Percentiles rank a stretch among this genome's conserved stretches.
Conservation (phyloP, 106 monocot genomes). For the Allium fistulosum region DNA sequence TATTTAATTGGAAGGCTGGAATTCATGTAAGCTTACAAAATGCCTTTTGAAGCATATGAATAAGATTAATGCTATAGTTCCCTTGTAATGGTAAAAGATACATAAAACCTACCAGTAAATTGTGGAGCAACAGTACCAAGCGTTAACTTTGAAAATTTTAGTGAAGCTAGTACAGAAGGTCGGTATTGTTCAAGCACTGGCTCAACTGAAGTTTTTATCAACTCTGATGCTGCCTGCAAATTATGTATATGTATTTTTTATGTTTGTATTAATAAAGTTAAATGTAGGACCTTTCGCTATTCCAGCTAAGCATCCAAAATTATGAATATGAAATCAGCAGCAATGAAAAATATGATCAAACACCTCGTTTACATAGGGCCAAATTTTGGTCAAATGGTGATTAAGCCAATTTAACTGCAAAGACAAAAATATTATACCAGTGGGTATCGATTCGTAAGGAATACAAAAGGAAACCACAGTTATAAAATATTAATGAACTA, state of each 20-base stretch:
- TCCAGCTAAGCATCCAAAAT: too few species aligned
- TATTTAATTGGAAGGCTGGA: too few species aligned
- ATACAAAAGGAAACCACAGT: background rate
- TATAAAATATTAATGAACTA: background rate
- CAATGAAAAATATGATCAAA: background rate
- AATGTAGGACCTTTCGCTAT: background rate
- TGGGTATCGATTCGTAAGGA: background rate
- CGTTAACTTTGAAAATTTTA: slow-evolving; percentile 92
- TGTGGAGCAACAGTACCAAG: slow-evolving; percentile 96
- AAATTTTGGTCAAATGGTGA: slow-evolving; percentile 69
- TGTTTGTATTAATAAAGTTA: background rate
- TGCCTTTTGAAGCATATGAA: background rate
- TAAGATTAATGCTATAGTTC: background rate
- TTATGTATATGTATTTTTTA: too few species aligned
- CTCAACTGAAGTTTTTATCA: slow-evolving; percentile 81
- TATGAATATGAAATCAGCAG: background rate
- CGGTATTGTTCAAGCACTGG: slow-evolving; percentile 91
- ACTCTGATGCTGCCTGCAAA: slow-evolving; percentile 86
- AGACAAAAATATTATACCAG: slow-evolving; percentile 8
- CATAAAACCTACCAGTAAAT: slow-evolving; percentile 63
- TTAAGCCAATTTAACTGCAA: slow-evolving; percentile 95
- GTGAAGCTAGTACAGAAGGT: slow-evolving; percentile 58
- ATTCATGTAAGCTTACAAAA: too few species aligned
- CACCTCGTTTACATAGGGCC: slow-evolving; percentile 95
- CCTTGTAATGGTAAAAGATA: background rate